A percentile compares a stretch with the other conserved stretches of the same genome.
Evolutionary conservation across 441 rosid species (phyloP).

Genomic region (Euphorbia schlechtendalii): DNA sequence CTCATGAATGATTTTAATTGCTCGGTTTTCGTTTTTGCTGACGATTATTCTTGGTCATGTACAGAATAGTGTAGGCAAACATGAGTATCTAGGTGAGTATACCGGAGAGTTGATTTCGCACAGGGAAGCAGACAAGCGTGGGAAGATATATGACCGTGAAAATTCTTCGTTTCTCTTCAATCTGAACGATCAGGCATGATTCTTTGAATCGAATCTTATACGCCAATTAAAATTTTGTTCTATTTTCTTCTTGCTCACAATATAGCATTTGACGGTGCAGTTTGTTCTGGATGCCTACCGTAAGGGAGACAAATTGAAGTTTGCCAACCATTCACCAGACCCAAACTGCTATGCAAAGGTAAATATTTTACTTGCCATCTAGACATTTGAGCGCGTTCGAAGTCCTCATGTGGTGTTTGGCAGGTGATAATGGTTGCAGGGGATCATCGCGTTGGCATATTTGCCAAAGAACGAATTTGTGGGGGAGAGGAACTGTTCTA

Average conservation of each 20-base stretch:
- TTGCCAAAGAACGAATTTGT: slow-evolving; percentile 86
- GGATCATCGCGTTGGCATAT: slow-evolving; percentile 97
- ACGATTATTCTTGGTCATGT: slow-evolving; percentile 19
- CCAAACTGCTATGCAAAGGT: slow-evolving; percentile 99
- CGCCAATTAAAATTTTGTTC: background rate
- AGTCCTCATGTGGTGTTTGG: slow-evolving; percentile 10
- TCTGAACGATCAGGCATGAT: slow-evolving; percentile 87
- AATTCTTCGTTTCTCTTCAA: slow-evolving; percentile 97
- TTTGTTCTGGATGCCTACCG: slow-evolving; percentile 97
- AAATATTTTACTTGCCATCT: slow-evolving; percentile 9
- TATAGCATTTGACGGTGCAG: slow-evolving; percentile 37
- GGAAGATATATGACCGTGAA: slow-evolving; percentile 97
- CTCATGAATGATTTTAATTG: slow-evolving; percentile 9
- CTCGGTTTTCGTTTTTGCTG: slow-evolving; percentile 16
- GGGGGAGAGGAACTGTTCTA: slow-evolving; percentile 96
- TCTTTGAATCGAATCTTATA: slow-evolving; percentile 1
- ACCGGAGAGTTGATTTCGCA: slow-evolving; percentile 98
- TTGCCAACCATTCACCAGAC: slow-evolving; percentile 94
- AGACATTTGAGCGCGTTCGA: background rate
- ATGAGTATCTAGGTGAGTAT: slow-evolving; percentile 96
- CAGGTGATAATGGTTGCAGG: slow-evolving; percentile 99
- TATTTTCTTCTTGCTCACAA: slow-evolving; percentile 1
- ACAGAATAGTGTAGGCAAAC: slow-evolving; percentile 93
- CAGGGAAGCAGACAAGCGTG: slow-evolving; percentile 97
- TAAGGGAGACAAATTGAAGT: slow-evolving; percentile 95